phyloP scores from a whole-genome alignment of 2,329 filamentous ascomycete genomes.

The Pseudogymnoascus sp. region DNA sequence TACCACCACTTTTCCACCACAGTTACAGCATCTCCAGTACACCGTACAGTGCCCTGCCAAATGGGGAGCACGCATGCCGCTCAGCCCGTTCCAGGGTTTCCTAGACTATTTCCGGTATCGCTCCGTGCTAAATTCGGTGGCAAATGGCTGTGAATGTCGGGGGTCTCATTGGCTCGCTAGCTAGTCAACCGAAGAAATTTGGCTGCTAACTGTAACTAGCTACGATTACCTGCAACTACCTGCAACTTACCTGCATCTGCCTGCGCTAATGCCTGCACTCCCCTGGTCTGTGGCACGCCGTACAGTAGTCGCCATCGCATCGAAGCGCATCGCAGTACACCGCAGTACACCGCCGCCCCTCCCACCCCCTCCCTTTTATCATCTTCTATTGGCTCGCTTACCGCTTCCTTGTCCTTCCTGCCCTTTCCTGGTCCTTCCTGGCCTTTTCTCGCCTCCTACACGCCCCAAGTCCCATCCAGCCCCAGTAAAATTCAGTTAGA shows the following conservation, averaged over 20 bases:
- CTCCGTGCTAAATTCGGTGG: background rate
- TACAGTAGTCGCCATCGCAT: background rate
- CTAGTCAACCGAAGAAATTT: background rate
- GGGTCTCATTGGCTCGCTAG: background rate
- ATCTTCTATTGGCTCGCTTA: background rate
- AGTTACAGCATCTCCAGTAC: no score
- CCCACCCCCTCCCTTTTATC: background rate
- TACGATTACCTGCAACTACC: background rate
- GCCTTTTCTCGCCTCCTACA: background rate
- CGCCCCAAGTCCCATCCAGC: background rate
- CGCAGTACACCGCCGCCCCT: background rate
- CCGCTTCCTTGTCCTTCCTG: no score
- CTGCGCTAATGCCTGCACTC: background rate
- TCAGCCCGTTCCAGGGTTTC: constrained; percentile 2
- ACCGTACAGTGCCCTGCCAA: background rate
- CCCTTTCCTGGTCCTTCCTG: no score
- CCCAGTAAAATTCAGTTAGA: background rate
- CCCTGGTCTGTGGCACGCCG: constrained; percentile 3
- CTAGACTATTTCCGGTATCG: background rate
- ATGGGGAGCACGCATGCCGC: background rate
- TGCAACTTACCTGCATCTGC: background rate
- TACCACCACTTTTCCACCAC: no score
- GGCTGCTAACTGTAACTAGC: background rate
- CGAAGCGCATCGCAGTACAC: background rate
- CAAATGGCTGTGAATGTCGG: background rate